A percentile compares a stretch with the other conserved stretches of the same genome.
phyloP scores from a whole-genome alignment of 768 basidiomycete species.

The Collybia sordida region DNA sequence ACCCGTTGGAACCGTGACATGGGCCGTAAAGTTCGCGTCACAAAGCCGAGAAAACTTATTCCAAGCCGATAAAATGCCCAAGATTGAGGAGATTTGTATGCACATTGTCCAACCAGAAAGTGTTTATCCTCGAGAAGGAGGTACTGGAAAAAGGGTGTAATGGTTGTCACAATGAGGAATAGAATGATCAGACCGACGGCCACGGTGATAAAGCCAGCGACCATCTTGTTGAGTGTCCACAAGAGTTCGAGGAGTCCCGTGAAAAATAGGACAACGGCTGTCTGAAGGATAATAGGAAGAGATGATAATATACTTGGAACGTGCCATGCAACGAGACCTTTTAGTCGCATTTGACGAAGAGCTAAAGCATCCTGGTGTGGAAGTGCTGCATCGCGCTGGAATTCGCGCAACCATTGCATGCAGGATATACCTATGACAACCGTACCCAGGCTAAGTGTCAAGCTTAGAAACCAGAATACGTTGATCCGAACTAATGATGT shows the following conservation, averaged over 20 bases:
- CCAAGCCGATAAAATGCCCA: conserved; percentile 26
- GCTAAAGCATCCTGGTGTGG: neutral
- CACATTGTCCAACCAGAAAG: conserved; percentile 25
- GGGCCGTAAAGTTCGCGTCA: neutral
- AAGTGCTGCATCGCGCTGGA: neutral
- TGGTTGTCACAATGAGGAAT: neutral
- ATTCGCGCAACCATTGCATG: conserved; percentile 5
- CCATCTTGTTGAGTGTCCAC: conserved; percentile 5
- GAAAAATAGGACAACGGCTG: conserved; percentile 15
- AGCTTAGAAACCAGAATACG: conserved; percentile 9
- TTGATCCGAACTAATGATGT: conserved; percentile 6
- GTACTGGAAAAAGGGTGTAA: neutral
- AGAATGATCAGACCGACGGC: neutral
- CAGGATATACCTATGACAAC: neutral
- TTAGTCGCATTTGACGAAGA: conserved; percentile 11
- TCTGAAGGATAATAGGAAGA: conserved; percentile 10
- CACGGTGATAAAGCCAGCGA: conserved; percentile 5
- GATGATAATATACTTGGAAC: conserved; percentile 10
- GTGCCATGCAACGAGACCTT: conserved; percentile 13
- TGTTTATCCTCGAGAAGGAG: conserved; percentile 16
- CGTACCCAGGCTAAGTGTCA: conserved; percentile 1
- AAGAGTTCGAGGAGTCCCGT: conserved; percentile 14
- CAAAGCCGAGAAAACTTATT: conserved; percentile 15
- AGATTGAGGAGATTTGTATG: conserved; percentile 33
- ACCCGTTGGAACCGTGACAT: neutral